These are phyloP conservation scores for Purpureocillium takamizusanense DNA, from an alignment of 2,329 filamentous ascomycete genomes.

Conservation along the genomic window DNA sequence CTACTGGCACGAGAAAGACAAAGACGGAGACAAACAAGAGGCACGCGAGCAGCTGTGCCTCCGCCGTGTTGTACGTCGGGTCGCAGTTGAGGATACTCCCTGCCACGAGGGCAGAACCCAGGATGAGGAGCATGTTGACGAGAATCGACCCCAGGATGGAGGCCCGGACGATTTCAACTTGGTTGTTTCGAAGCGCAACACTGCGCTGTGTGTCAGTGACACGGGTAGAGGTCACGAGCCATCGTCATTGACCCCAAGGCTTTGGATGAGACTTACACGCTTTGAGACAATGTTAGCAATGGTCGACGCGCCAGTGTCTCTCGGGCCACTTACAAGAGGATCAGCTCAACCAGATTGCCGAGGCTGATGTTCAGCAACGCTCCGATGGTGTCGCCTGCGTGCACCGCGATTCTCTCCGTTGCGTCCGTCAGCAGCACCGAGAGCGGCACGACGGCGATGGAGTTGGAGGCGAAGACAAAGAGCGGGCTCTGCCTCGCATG, in stretches of 20 bases:
- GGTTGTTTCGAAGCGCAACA: slow-evolving; percentile 42
- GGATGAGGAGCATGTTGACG: slow-evolving; percentile 65
- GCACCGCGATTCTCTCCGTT: slow-evolving; percentile 48
- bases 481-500: slow-evolving; percentile 23
- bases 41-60: slow-evolving; percentile 24
- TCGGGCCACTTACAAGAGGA: slow-evolving; percentile 39
- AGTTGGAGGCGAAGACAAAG: slow-evolving; percentile 48
- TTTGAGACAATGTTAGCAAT: slow-evolving; percentile 5
- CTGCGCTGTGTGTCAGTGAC: slow-evolving; percentile 22
- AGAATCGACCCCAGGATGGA: slow-evolving; percentile 68
- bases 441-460: slow-evolving; percentile 49
- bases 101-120: slow-evolving; percentile 66
- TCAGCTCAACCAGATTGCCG: slow-evolving; percentile 54
- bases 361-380: slow-evolving; percentile 54
- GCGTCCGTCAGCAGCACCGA: slow-evolving; percentile 49
- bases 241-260: too few species aligned
- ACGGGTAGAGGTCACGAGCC: background rate
- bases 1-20: slow-evolving; percentile 26
- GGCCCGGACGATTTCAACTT: slow-evolving; percentile 68
- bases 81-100: slow-evolving; percentile 61
- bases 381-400: slow-evolving; percentile 49
- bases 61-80: slow-evolving; percentile 32
- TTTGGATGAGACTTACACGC: slow-evolving; percentile 28
- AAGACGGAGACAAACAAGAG: slow-evolving; percentile 29
- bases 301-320: slow-evolving; percentile 11